Conservation (phyloP, 2,329 filamentous ascomycete species). For the Pleomassaria siparia region DNA sequence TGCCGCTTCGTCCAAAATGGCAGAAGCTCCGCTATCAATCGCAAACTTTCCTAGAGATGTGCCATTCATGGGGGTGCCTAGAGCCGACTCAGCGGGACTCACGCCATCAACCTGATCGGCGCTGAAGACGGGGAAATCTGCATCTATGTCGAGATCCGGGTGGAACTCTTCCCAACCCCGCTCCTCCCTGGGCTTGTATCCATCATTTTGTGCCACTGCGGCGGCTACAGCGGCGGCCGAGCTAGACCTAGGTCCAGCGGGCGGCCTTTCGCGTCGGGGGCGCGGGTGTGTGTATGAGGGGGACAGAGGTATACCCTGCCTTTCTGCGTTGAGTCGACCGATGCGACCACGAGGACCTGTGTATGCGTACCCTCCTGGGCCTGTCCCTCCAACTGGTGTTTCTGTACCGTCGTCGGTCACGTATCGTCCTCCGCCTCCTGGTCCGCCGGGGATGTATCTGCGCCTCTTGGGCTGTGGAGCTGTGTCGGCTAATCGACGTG, state of each 20-base stretch:
- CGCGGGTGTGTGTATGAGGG: conserved; percentile 39
- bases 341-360: conserved; percentile 57
- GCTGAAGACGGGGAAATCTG: conserved; percentile 73
- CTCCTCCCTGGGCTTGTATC: conserved; percentile 96
- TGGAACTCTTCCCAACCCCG: conserved; percentile 98
- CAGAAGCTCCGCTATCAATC: conserved; percentile 37
- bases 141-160: conserved; percentile 88
- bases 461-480: conserved; percentile 49
- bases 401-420: conserved; percentile 71
- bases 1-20: conserved; percentile 37
- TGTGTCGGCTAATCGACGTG: conserved; percentile 40
- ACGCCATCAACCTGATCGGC: conserved; percentile 84
- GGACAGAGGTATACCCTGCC: conserved; percentile 44
- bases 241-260: conserved; percentile 69
- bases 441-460: conserved; percentile 80
- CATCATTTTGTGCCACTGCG: conserved; percentile 85
- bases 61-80: conserved; percentile 45
- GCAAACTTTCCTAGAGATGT: conserved; percentile 31
- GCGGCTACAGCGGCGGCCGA: conserved; percentile 87
- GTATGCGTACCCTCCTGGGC: conserved; percentile 53
- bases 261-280: conserved; percentile 42
- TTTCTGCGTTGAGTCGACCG: conserved; percentile 53
- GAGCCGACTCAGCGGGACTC: conserved; percentile 48
- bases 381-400: conserved; percentile 55
- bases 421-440: conserved; percentile 82